Base-by-base conservation (phyloP, 306 rosid species). In the Lathyrus aphaca region DNA sequence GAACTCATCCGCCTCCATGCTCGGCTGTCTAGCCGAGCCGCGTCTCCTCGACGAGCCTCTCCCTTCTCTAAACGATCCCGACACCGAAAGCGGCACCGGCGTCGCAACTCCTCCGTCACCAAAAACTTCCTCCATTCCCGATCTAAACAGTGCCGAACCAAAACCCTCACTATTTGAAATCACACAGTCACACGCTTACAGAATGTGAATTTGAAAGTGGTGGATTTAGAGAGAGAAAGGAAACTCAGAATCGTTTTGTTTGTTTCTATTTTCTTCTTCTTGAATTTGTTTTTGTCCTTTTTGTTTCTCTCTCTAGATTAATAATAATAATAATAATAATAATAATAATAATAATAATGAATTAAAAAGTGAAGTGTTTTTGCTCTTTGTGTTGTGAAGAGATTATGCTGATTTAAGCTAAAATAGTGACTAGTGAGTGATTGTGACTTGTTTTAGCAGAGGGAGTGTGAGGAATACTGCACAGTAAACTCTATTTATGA, bases 1-100 rank as follows among this genome's bases (percentile, higher is more conserved):
- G 81, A 92, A 84, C 85, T 89, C 97, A 62, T 92, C 96, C 30
- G 92, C 90, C 51, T 92, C 97, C 83, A 89, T 64, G 72, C 97
- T 92, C 79, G 86, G 97, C 77, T 86, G 96, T 87, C 92, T 78
- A 50, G 77, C 69, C 6, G 84, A 71, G 49, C 85, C 85, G 15
- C 94, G 78, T 77, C 96, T 80, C 78, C 97, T 57, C 37, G 90
- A 86, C 39, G 95, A 89, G 77, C 82, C 73, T 77, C 69, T 89
- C 74, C 90, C 90, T 44, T 91, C 97, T 88, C 79, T 89, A 58
- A 89, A 89, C 73, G 96, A 91, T 74, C 91, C 96, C 48, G 97
- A 86, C 70, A 86, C 88, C 66, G 76, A 78, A 75, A 91, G 71
- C 64, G 91, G 78, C 77, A 77, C 67, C 21, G 85, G 86, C 7